Conservation (phyloP, 345 rosid species). For the Sisymbrium altissimum region DNA sequence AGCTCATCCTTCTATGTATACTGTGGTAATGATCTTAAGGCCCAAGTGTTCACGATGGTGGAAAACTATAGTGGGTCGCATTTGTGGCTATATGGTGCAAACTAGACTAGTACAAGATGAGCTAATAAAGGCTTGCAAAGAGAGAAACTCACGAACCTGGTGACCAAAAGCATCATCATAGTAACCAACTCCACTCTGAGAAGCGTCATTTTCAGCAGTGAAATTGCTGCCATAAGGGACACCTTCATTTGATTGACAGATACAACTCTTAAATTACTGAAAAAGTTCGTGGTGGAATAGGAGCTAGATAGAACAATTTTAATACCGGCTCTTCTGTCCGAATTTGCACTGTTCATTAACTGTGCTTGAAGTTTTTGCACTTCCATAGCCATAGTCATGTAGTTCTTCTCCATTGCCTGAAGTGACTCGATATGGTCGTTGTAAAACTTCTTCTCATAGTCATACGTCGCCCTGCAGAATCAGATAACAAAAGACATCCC, state of each 20-base stretch:
- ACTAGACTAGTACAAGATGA: background rate
- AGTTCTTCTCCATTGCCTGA: conserved; percentile 90
- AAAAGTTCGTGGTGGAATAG: background rate
- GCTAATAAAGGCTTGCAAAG: background rate
- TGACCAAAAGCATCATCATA: conserved; percentile 55
- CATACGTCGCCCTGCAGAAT: conserved; percentile 72
- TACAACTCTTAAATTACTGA: background rate
- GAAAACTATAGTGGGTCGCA: background rate
- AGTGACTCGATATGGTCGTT: conserved; percentile 91
- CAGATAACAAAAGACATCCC: conserved; percentile 8
- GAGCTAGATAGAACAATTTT: background rate
- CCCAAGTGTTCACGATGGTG: background rate
- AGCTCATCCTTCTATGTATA: background rate
- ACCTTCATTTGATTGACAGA: conserved; percentile 40
- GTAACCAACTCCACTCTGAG: conserved; percentile 46
- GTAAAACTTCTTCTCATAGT: conserved; percentile 81
- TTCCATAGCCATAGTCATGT: conserved; percentile 80
- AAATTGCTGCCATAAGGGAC: conserved; percentile 54
- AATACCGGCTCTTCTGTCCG: conserved; percentile 62
- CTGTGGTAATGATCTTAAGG: background rate
- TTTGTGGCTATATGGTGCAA: background rate
- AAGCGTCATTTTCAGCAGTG: conserved; percentile 49
- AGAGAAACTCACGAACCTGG: conserved; percentile 51
- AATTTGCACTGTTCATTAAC: conserved; percentile 52
- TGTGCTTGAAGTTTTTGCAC: conserved; percentile 91